phyloP scores from a whole-genome alignment of 2,329 filamentous ascomycete species.

The Botryosphaeria dothidea region DNA sequence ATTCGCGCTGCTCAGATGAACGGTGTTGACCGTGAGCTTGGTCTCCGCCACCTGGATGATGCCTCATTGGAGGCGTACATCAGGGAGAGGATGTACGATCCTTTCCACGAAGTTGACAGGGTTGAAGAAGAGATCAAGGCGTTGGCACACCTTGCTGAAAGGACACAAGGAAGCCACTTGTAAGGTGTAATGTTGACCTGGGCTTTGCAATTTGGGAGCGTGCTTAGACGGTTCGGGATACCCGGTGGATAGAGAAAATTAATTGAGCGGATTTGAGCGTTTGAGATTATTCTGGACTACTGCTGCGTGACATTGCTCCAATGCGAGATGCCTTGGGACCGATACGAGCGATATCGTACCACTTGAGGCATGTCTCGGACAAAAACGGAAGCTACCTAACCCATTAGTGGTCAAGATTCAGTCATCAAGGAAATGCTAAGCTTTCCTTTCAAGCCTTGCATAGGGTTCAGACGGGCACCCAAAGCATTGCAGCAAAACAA shows the following conservation, averaged over 20 bases:
- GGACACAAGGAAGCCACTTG: constrained; percentile 14
- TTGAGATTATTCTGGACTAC: not conserved
- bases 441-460: not conserved
- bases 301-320: not conserved
- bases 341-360: not conserved
- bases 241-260: constrained; percentile 7
- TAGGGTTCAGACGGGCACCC: not conserved
- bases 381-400: not conserved
- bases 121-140: constrained; percentile 37
- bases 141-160: not conserved
- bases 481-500: not conserved
- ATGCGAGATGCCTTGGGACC: not conserved
- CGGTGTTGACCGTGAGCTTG: constrained; percentile 56
- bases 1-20: constrained; percentile 88
- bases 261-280: not conserved
- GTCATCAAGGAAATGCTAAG: not conserved
- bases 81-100: constrained; percentile 52
- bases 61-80: constrained; percentile 70
- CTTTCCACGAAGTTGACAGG: constrained; percentile 47
- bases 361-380: not conserved
- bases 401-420: not conserved
- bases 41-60: constrained; percentile 68
- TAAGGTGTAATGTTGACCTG: not conserved
- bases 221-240: constrained; percentile 15
- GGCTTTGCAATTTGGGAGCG: not conserved